Conservation (phyloP, 805 yeast genomes). For the Monosporozyma siamensis region DNA sequence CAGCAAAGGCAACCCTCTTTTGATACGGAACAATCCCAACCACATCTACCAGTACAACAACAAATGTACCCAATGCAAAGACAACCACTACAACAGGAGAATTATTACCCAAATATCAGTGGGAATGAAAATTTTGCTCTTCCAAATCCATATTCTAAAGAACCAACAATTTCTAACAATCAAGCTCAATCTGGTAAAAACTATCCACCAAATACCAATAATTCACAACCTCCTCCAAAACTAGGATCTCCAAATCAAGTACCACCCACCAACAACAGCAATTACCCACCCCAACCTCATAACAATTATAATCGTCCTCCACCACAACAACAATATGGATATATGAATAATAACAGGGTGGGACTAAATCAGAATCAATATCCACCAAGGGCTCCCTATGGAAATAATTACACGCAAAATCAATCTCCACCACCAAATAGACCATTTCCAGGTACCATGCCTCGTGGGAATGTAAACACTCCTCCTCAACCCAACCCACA, state of each 20-base stretch:
- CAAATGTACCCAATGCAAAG: background rate
- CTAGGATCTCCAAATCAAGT: background rate
- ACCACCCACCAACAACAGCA: too few relatives aligned
- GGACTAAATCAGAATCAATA: background rate
- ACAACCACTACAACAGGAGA: background rate
- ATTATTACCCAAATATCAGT: too few relatives aligned
- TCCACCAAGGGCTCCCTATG: background rate
- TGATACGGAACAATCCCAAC: background rate
- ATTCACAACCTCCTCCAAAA: background rate
- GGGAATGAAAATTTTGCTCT: too few relatives aligned
- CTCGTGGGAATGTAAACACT: background rate
- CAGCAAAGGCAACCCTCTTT: background rate
- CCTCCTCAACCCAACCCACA: background rate
- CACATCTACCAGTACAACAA: background rate
- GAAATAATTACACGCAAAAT: background rate
- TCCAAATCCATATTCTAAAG: background rate
- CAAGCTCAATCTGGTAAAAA: background rate
- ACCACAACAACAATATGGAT: background rate
- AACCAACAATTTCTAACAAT: background rate
- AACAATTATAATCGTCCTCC: background rate
- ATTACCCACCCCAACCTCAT: background rate
- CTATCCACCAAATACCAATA: too few relatives aligned
- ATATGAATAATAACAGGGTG: background rate
- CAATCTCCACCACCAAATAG: constrained; percentile 4
- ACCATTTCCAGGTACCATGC: constrained; percentile 2